Conservation (phyloP, 306 rosid species). For the Datisca glomerata region DNA sequence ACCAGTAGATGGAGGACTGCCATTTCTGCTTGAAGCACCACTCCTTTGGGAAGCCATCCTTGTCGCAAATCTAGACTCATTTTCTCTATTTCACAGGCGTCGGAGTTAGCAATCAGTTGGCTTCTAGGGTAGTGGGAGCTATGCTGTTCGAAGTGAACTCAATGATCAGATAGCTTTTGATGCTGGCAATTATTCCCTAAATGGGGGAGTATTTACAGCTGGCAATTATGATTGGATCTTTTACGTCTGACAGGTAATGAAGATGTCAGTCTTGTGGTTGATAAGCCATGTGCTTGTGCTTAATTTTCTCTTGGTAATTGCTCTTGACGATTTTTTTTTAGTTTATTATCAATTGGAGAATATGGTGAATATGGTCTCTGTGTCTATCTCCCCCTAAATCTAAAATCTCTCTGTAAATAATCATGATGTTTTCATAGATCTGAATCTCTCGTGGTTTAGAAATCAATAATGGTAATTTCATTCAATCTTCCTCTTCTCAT, state of each 20-base stretch:
- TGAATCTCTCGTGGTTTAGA: no score
- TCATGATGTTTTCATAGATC: no score
- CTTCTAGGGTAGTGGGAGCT: constrained; percentile 38
- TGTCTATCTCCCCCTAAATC: no score
- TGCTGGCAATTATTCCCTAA: constrained; percentile 81
- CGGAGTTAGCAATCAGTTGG: constrained; percentile 16
- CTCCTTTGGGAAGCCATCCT: constrained; percentile 16
- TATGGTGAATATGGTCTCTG: no score
- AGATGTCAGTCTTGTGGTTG: constrained; percentile 30
- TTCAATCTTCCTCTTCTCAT: no score
- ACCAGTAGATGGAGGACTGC: constrained; percentile 61
- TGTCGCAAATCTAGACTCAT: constrained; percentile 38
- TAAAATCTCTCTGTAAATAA: no score
- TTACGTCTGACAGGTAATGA: constrained; percentile 42
- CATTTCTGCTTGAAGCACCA: constrained; percentile 50
- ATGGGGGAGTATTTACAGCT: constrained; percentile 79
- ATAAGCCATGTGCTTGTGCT: constrained; percentile 81
- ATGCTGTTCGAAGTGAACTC: constrained; percentile 58
- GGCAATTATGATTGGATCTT: constrained; percentile 67
- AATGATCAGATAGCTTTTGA: constrained; percentile 74
- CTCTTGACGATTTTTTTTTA: no score
- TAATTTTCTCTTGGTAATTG: no score
- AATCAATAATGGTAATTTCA: no score
- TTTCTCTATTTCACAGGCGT: constrained; percentile 20
- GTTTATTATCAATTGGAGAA: no score